Conservation (phyloP, 225 moss, liverwort and hornwort genomes). For the Straminergon stramineum region DNA sequence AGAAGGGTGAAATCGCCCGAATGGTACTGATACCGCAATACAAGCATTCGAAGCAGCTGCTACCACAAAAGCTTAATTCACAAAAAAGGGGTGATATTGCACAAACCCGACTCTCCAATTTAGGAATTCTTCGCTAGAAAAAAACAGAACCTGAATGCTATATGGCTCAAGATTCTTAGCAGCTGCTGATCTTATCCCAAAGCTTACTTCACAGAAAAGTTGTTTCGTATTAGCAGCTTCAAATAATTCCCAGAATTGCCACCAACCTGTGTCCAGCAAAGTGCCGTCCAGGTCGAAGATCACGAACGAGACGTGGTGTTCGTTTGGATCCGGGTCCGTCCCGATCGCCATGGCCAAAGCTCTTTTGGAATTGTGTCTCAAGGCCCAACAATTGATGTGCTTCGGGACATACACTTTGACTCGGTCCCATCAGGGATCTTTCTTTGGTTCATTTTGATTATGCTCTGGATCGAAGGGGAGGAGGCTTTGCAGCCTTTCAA, state of each 20-base stretch:
- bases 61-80: not conserved
- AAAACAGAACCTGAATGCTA: not conserved
- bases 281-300: constrained; percentile 74
- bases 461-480: not conserved
- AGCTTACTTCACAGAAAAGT: not conserved
- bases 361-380: not conserved
- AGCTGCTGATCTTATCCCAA: not conserved
- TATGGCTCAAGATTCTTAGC: not conserved
- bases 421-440: not conserved
- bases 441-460: not conserved
- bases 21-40: no score
- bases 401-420: not conserved
- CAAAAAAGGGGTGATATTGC: not conserved
- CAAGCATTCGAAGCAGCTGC: not conserved
- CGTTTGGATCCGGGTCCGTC: not conserved
- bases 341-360: not conserved
- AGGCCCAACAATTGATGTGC: not conserved
- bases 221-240: no score
- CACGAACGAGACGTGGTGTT: constrained; percentile 9
- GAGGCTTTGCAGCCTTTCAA: not conserved
- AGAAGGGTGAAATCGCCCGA: not conserved
- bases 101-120: not conserved
- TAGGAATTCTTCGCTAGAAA: not conserved
- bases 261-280: constrained; percentile 55
- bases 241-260: not conserved